Evolutionary conservation across 345 rosid genomes (phyloP), one percentile per base, ranked within the genome.

Genomic region (Xanthoceras sorbifolium): DNA sequence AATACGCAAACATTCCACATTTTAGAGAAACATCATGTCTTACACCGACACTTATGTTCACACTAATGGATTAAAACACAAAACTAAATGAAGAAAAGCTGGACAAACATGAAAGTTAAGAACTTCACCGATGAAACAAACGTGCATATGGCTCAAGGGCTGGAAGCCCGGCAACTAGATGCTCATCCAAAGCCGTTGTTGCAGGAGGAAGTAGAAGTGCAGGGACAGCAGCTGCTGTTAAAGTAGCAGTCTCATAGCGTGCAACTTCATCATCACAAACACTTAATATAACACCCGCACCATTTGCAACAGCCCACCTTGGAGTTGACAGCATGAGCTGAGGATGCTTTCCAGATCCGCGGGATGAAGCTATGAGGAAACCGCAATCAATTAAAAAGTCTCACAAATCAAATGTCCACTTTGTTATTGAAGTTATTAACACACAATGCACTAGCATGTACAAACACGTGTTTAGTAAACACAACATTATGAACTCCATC

Each of bases 241-340:
- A 84, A 60, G 98, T 90, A 64, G 98, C 92, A 77, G 99, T 93
- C 84, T 93, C 98, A 26, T 95, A 93, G 67, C 97, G 98, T 72
- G 94, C 90, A 78, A 95, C 97, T 88, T 95, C 99, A 63, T 95
- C 99, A 61, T 95, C 99, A 75, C 99, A 95, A 73, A 95, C 99
- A 66, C 99, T 95, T 76, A 95, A 81, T 72, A 95, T 95, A 26
- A 95, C 98, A 79, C 99, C 99, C 32, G 99, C 99, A 77, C 99
- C 98, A 83, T 95, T 95, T 63, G 99, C 99, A 78, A 95, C 98
- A 25, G 99, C 99, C 99, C 99, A 95, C 78, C 98, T 87, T 48
- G 99, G 99, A 20, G 98, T 90, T 10, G 99, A 89, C 60, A 89
- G 96, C 89, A 95, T 85, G 77, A 93, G 90, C 78, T 95, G 98